Conservation (phyloP, 139 green algal genomes). For the Dunaliella sp. region DNA sequence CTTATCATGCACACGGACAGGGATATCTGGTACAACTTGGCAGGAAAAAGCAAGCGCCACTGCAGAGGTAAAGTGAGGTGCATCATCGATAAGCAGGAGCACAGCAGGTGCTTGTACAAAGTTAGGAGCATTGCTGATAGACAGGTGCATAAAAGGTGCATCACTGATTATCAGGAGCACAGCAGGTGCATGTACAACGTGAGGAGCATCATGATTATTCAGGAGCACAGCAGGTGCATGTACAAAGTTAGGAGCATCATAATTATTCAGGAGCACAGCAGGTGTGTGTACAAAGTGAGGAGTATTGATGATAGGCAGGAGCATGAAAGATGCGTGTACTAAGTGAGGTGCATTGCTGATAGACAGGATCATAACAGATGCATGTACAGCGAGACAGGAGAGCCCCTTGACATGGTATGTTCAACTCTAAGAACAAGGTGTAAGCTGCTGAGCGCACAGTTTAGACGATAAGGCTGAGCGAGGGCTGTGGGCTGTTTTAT, state of each 20-base stretch:
- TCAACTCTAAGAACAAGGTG: too few relatives aligned
- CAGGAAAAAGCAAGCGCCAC: constrained; percentile 36
- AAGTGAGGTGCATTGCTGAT: too few relatives aligned
- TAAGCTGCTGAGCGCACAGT: too few relatives aligned
- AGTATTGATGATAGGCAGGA: not conserved
- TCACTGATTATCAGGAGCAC: not conserved
- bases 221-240: not conserved
- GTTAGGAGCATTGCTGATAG: not conserved
- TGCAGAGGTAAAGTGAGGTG: constrained; percentile 24
- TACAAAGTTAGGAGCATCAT: not conserved
- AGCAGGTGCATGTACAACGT: not conserved
- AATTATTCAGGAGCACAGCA: not conserved
- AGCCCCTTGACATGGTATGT: too few relatives aligned
- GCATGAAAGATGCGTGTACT: not conserved
- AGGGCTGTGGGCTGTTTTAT: too few relatives aligned
- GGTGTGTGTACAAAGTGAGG: not conserved
- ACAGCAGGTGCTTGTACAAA: not conserved
- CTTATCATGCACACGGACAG: constrained; percentile 35
- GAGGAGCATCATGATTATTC: not conserved
- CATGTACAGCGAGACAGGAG: too few relatives aligned
- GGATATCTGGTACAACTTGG: constrained; percentile 29
- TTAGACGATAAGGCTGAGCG: too few relatives aligned
- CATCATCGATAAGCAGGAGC: not conserved
- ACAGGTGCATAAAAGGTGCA: not conserved
- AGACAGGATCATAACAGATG: too few relatives aligned